phyloP scores from a whole-genome alignment of 306 rosid species.

The Erythrophleum fordii region DNA sequence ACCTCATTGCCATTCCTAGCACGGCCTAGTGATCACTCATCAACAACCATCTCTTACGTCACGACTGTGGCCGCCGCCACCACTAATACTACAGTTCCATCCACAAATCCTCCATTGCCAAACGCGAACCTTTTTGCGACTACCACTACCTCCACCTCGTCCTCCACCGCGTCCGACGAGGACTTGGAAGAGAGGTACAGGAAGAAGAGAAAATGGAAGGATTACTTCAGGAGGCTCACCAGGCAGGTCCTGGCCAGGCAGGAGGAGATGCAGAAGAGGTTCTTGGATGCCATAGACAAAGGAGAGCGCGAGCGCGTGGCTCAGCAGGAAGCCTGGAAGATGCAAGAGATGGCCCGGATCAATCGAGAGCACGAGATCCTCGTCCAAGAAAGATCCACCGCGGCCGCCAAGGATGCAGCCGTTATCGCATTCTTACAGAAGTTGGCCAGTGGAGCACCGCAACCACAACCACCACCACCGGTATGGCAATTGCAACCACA shows the following conservation, averaged over 20 bases:
- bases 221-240: conserved; percentile 64
- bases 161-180: conserved; percentile 78
- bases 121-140: conserved; percentile 52
- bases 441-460: conserved; percentile 31
- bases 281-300: conserved; percentile 71
- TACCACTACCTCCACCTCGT: conserved; percentile 55
- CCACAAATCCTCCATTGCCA: conserved; percentile 52
- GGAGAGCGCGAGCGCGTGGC: conserved; percentile 63
- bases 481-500: not conserved
- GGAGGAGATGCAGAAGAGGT: conserved; percentile 76
- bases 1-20: conserved; percentile 19
- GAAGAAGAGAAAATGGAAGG: conserved; percentile 84
- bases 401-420: conserved; percentile 76
- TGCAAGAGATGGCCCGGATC: conserved; percentile 69
- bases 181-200: conserved; percentile 58
- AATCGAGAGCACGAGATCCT: conserved; percentile 66
- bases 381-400: conserved; percentile 70
- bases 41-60: conserved; percentile 43
- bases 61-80: conserved; percentile 41
- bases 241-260: conserved; percentile 72
- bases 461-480: not conserved
- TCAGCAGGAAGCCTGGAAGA: conserved; percentile 72
- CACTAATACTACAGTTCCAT: conserved; percentile 39
- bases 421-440: conserved; percentile 68
- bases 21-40: conserved; percentile 38